Percentiles rank a stretch among this genome's conserved stretches.
phyloP scores from a whole-genome alignment of 208 protist species.

The Endotrypanum monterogeii region DNA sequence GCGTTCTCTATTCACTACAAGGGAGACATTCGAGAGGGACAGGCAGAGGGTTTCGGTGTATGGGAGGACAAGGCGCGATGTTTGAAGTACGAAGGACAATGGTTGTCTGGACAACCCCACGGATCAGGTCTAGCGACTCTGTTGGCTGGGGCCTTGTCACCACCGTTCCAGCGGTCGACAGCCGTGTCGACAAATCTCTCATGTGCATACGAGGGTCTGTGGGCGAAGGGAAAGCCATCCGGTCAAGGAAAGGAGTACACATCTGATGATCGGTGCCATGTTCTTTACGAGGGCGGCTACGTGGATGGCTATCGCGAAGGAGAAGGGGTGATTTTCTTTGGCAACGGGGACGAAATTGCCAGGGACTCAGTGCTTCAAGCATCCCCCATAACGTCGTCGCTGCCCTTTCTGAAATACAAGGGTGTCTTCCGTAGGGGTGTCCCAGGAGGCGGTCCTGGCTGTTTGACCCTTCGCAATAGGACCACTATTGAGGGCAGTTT shows the following conservation, averaged over 20 bases:
- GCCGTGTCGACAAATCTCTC: not conserved
- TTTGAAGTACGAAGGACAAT: conserved; percentile 61
- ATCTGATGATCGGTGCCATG: conserved; percentile 10
- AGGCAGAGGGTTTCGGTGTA: conserved; percentile 47
- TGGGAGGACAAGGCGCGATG: conserved; percentile 34
- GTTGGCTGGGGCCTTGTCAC: not conserved
- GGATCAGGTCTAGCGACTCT: conserved; percentile 56
- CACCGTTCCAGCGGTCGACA: not conserved
- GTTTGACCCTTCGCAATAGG: conserved; percentile 56
- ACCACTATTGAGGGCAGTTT: conserved; percentile 76
- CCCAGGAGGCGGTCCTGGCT: conserved; percentile 43
- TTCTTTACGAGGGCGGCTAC: conserved; percentile 73
- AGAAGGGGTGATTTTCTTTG: conserved; percentile 36
- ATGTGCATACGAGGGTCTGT: conserved; percentile 59
- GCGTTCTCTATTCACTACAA: conserved; percentile 45
- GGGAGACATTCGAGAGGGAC: conserved; percentile 53
- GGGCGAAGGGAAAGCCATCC: conserved; percentile 48
- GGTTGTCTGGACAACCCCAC: conserved; percentile 53
- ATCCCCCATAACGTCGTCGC: conserved; percentile 2
- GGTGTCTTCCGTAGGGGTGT: conserved; percentile 46
- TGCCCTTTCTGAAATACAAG: conserved; percentile 36
- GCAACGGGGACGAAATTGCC: conserved; percentile 2
- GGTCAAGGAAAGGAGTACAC: conserved; percentile 37
- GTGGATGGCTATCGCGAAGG: conserved; percentile 49
- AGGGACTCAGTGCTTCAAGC: not conserved